Percentiles rank a stretch among this genome's conserved stretches.
Evolutionary conservation across 306 rosid species (phyloP).

Genomic region (Trifolium repens): DNA sequence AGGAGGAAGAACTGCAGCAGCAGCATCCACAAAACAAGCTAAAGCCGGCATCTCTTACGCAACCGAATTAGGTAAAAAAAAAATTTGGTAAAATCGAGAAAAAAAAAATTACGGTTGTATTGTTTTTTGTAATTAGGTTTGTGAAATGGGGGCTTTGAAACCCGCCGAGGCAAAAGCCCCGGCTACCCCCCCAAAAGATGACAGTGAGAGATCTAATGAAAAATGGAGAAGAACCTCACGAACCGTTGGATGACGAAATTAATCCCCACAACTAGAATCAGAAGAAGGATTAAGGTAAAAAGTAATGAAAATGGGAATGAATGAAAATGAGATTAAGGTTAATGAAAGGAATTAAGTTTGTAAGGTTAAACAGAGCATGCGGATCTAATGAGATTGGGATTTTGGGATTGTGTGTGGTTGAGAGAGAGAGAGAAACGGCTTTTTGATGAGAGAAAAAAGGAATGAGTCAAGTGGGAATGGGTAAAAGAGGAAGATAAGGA

Average conservation of each 20-base stretch:
- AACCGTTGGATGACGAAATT: conserved; percentile 44
- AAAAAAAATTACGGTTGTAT: conserved; percentile 15
- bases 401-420: background rate
- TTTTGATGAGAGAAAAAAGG: background rate
- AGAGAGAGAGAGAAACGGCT: background rate
- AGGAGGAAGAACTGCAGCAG: conserved; percentile 53
- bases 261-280: conserved; percentile 77
- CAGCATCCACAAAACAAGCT: conserved; percentile 83
- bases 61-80: conserved; percentile 24
- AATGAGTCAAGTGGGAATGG: background rate
- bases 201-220: conserved; percentile 63
- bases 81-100: conserved; percentile 8
- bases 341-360: background rate
- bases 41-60: conserved; percentile 89
- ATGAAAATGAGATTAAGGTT: background rate
- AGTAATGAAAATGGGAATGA: too few species aligned
- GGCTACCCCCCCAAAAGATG: conserved; percentile 95
- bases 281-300: conserved; percentile 34
- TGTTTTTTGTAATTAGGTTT: conserved; percentile 24
- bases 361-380: background rate
- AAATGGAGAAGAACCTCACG: conserved; percentile 51
- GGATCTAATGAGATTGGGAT: background rate
- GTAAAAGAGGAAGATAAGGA: background rate
- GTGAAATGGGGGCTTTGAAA: conserved; percentile 93
- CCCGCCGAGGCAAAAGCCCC: conserved; percentile 99